Evolutionary conservation across 2,329 filamentous ascomycete genomes (phyloP).

Genomic region (Fusarium sacchari): DNA sequence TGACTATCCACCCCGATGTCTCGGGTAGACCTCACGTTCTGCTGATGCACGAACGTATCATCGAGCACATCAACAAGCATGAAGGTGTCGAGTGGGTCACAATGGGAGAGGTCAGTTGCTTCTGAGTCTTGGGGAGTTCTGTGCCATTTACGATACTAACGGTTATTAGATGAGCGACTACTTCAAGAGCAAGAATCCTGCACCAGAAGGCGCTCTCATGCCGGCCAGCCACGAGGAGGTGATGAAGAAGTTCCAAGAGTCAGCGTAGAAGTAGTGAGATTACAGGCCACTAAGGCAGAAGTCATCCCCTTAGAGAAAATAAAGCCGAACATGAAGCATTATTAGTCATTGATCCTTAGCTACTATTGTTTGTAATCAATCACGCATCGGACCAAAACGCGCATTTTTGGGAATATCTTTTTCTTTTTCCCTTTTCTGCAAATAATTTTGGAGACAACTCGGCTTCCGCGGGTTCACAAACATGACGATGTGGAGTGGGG

Average conservation of each 20-base stretch:
- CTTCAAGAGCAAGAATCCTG: neutral
- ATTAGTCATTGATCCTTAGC: too few relatives aligned
- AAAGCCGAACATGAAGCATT: neutral
- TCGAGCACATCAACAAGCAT: slow-evolving; percentile 74
- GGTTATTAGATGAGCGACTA: neutral
- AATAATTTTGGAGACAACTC: neutral
- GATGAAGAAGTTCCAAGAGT: neutral
- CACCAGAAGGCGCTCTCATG: neutral
- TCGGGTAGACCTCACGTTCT: slow-evolving; percentile 76
- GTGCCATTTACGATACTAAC: too few relatives aligned
- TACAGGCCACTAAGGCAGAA: fast-evolving
- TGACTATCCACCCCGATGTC: slow-evolving; percentile 81
- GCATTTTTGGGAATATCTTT: neutral
- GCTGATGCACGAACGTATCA: slow-evolving; percentile 73
- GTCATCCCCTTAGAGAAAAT: neutral
- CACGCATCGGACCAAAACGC: neutral
- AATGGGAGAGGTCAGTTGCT: slow-evolving; percentile 63
- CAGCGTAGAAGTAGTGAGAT: neutral
- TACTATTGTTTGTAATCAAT: neutral
- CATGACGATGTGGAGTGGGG: neutral
- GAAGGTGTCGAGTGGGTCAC: slow-evolving; percentile 73
- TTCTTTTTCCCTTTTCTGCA: neutral
- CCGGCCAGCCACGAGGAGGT: neutral
- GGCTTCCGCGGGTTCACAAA: neutral
- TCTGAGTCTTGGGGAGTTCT: too few relatives aligned